phyloP scores from a whole-genome alignment of 1,139 yeast genomes.

The Pichia sp. region DNA sequence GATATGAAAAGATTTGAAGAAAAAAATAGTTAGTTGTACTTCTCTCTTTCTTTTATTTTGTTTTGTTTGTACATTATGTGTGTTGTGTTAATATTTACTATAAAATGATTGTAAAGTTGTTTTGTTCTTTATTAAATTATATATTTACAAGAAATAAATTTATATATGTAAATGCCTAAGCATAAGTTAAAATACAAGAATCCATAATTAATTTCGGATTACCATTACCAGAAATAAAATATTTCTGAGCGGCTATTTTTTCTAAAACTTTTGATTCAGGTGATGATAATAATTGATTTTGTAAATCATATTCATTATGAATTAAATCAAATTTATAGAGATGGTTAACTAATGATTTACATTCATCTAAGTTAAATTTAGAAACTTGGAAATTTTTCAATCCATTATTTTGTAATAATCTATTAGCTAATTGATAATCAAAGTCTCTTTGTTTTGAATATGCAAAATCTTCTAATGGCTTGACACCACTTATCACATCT shows the following conservation, averaged over 20 bases:
- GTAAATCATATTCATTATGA: slow-evolving; percentile 38
- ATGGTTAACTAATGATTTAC: slow-evolving; percentile 46
- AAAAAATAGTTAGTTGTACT: not conserved
- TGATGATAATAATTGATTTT: slow-evolving; percentile 15
- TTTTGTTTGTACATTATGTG: slow-evolving; percentile 1
- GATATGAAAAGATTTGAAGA: not conserved
- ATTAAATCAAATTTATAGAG: slow-evolving; percentile 52
- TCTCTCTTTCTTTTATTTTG: not conserved
- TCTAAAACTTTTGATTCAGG: slow-evolving; percentile 21
- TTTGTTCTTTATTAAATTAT: not conserved
- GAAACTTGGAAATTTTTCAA: slow-evolving; percentile 45
- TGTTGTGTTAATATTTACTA: not conserved
- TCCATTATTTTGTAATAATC: slow-evolving; percentile 28
- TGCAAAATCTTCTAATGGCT: slow-evolving; percentile 41
- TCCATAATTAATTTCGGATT: slow-evolving; percentile 65
- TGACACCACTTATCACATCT: slow-evolving; percentile 51
- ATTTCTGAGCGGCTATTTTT: slow-evolving; percentile 43
- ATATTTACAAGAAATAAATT: slow-evolving; percentile 5
- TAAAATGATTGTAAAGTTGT: not conserved
- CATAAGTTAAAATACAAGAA: slow-evolving; percentile 34
- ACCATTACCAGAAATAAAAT: slow-evolving; percentile 69
- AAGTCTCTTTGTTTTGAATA: slow-evolving; percentile 47
- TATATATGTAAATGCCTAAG: slow-evolving; percentile 13
- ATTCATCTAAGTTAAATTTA: slow-evolving; percentile 49
- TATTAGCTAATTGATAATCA: slow-evolving; percentile 49